Base-by-base conservation (phyloP, 768 basidiomycete genomes). In the Phylloporus arenicola region DNA sequence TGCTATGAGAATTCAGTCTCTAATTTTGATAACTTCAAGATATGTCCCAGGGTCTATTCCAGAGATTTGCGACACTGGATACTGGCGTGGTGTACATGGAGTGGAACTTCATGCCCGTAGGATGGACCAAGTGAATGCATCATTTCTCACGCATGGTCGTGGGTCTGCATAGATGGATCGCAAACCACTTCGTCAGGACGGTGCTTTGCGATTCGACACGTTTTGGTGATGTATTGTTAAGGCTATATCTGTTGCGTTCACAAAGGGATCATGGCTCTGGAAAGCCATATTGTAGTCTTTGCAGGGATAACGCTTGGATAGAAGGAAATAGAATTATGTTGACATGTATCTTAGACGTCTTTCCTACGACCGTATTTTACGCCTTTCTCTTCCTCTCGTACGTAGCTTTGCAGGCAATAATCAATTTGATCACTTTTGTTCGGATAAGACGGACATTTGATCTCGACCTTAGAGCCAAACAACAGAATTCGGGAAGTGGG, bases 11-110 rank as follows among this genome's bases (percentile, higher is more conserved):
- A 31, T 13, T 7, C 33, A 25, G 40, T 54, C 12, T 52, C 48
- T 58, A 17, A 58, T 53, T 8, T n/a, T n/a, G 8, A 6, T 13
- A 30, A 43, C 5, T n/a, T 22, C 12, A 62, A 88, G 86, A 88
- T 63, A 76, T 88, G 80, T 86, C 84, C 25, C 76, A 77, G 9
- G 71, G 72, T 7, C 61, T 84, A 30, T 88, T 88, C 67, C 54
- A 78, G 51, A 61, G 4, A 27, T 27, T 88, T 41, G 78, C 67
- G 16, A 24, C 59, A 5, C 76, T 84, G 40, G 62, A 55, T 51
- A 61, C 65, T 10, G 86, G 86, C 29, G 73, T 73, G 35, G 62
- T 87, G 31, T 49, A 59, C n/a, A 71, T 87, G 53, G 63, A 64
- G 3, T 88, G 86, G 86, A 61, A 81, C 56, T 85, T 81, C 71